These are phyloP conservation scores for Phytophthora ohioensis DNA, from an alignment of 352 stramenopile species.

Conservation along the genomic window DNA sequence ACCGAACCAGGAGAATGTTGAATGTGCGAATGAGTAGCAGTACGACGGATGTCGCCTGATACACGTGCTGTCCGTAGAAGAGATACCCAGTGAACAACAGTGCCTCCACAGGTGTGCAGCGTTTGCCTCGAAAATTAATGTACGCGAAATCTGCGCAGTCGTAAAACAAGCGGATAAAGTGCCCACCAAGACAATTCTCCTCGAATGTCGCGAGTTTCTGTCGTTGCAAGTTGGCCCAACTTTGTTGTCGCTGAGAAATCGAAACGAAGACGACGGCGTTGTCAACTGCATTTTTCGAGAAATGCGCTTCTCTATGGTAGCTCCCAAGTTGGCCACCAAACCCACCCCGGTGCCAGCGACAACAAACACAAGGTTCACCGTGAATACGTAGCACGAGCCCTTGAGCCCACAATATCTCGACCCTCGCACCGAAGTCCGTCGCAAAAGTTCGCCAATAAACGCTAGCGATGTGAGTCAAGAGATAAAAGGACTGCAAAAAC, in stretches of 20 bases:
- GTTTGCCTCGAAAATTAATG: slow-evolving; percentile 11
- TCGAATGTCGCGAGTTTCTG: slow-evolving; percentile 2
- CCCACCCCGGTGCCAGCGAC: neutral
- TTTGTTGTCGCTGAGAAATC: neutral
- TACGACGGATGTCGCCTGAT: slow-evolving; percentile 24
- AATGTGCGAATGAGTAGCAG: slow-evolving; percentile 31
- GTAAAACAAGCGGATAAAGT: slow-evolving; percentile 3
- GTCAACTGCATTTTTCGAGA: slow-evolving; percentile 3
- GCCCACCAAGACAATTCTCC: slow-evolving; percentile 2
- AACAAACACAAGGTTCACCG: slow-evolving; percentile 21
- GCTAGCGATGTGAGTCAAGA: slow-evolving; percentile 4
- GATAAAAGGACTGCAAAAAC: slow-evolving; percentile 2
- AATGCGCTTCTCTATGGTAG: neutral
- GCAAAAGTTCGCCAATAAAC: slow-evolving; percentile 14
- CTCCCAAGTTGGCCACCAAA: slow-evolving; percentile 3
- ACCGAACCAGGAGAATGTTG: slow-evolving; percentile 30
- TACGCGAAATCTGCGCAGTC: slow-evolving; percentile 35
- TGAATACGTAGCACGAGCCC: slow-evolving; percentile 24
- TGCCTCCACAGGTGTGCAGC: slow-evolving; percentile 25
- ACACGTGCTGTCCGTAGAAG: slow-evolving; percentile 28
- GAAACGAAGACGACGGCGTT: neutral
- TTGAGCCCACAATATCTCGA: slow-evolving; percentile 22
- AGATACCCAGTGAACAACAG: slow-evolving; percentile 30
- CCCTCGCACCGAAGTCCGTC: slow-evolving; percentile 7
- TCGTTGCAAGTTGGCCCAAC: neutral